Evolutionary conservation across 1,284 basidiomycete species (phyloP).

Genomic region (Melampsora americana): DNA sequence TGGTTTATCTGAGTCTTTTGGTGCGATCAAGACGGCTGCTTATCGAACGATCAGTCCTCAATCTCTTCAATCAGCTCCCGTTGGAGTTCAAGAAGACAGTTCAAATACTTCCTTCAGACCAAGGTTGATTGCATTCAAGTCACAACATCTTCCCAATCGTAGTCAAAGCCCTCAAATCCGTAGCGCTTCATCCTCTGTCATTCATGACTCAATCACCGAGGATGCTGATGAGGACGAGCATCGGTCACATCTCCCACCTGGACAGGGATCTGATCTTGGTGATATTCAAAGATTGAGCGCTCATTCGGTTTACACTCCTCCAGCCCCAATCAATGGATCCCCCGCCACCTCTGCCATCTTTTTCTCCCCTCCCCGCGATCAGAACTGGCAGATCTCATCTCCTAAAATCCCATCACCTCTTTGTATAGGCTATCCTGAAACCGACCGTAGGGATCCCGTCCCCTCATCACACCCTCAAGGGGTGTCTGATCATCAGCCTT

Average conservation of each 20-base stretch:
- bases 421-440: background rate
- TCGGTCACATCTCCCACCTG: background rate
- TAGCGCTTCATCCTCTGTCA: background rate
- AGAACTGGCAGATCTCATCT: background rate
- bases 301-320: slow-evolving; percentile 26
- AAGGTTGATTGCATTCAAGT: slow-evolving; percentile 37
- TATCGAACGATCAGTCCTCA: slow-evolving; percentile 27
- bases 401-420: slow-evolving; percentile 8
- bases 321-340: slow-evolving; percentile 18
- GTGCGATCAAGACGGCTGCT: slow-evolving; percentile 34
- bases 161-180: background rate
- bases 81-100: slow-evolving; percentile 9
- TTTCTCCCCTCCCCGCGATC: slow-evolving; percentile 33
- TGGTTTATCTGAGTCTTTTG: slow-evolving; percentile 36
- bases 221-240: background rate
- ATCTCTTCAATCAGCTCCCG: slow-evolving; percentile 11
- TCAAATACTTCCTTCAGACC: slow-evolving; percentile 22
- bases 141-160: background rate
- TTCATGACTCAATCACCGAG: background rate
- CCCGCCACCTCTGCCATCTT: slow-evolving; percentile 39
- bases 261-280: background rate
- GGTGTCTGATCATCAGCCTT: slow-evolving; percentile 1
- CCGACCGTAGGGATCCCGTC: slow-evolving; percentile 12
- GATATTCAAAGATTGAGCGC: slow-evolving; percentile 18
- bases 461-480: slow-evolving; percentile 7